These are phyloP conservation scores for Stachybotrys echinatus DNA, from an alignment of 2,329 filamentous ascomycete genomes.

Conservation along the genomic window DNA sequence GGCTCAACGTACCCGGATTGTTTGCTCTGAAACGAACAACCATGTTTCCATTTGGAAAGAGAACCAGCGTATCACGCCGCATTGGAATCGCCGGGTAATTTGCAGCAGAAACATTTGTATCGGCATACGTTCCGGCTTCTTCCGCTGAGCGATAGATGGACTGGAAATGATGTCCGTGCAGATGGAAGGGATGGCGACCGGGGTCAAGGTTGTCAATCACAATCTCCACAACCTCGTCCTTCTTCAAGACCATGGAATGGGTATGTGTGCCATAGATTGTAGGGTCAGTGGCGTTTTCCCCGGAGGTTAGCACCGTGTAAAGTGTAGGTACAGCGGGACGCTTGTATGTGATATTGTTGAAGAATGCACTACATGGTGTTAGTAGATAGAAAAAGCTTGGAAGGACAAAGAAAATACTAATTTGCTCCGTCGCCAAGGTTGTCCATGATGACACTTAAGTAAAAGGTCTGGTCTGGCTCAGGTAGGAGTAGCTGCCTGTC, in stretches of 20 bases:
- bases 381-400: too few relatives aligned
- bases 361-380: too few relatives aligned
- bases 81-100: constrained; percentile 52
- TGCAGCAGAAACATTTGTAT: constrained; percentile 36
- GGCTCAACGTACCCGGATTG: constrained; percentile 50
- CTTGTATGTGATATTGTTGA: constrained; percentile 75
- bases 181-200: constrained; percentile 68
- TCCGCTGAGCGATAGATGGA: constrained; percentile 55
- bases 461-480: constrained; percentile 58
- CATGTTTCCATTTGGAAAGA: constrained; percentile 61
- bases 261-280: constrained; percentile 64
- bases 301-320: constrained; percentile 66
- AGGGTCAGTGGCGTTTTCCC: constrained; percentile 52
- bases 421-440: constrained; percentile 57
- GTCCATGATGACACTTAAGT: constrained; percentile 58
- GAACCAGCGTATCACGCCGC: constrained; percentile 62
- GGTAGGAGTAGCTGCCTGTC: constrained; percentile 52
- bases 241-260: constrained; percentile 61
- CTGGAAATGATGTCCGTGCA: constrained; percentile 76
- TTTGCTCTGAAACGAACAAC: constrained; percentile 63
- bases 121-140: constrained; percentile 50
- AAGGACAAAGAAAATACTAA: too few relatives aligned
- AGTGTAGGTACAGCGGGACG: constrained; percentile 72
- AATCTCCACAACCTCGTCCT: constrained; percentile 65
- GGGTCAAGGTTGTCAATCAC: constrained; percentile 72